Evolutionary conservation across 768 basidiomycete species (phyloP).

Genomic region (Tephrocybe sp.): DNA sequence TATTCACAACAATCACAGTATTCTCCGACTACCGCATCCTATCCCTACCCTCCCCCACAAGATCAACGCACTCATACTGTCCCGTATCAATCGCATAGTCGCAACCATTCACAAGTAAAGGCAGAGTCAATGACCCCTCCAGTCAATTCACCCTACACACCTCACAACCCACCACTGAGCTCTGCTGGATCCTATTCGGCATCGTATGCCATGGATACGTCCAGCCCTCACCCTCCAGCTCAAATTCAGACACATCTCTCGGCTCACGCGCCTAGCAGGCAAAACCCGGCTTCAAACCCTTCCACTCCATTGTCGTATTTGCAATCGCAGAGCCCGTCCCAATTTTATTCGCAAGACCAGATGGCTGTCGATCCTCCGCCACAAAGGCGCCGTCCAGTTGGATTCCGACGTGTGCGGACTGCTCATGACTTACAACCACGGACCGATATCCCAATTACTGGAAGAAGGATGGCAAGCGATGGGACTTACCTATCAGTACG

Average conservation of each 20-base stretch:
- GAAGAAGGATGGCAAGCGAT: conserved; percentile 73
- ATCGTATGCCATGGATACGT: conserved; percentile 61
- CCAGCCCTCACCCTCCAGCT: conserved; percentile 56
- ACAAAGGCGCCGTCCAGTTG: conserved; percentile 67
- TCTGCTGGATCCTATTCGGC: conserved; percentile 36
- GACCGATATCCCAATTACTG: conserved; percentile 56
- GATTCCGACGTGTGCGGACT: conserved; percentile 77
- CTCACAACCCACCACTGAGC: conserved; percentile 42
- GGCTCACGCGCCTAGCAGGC: conserved; percentile 46
- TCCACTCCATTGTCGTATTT: conserved; percentile 70
- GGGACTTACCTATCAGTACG: conserved; percentile 82
- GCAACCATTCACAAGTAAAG: conserved; percentile 57
- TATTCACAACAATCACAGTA: conserved; percentile 71
- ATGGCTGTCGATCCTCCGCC: conserved; percentile 69
- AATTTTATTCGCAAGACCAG: conserved; percentile 63
- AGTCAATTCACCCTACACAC: conserved; percentile 51
- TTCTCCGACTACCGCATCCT: conserved; percentile 56
- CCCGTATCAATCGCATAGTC: conserved; percentile 54
- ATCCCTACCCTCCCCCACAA: conserved; percentile 43
- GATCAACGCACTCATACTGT: conserved; percentile 39
- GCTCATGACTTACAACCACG: conserved; percentile 76
- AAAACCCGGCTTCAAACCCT: conserved; percentile 64
- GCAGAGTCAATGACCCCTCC: conserved; percentile 48
- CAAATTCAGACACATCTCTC: conserved; percentile 52
- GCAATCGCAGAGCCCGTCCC: conserved; percentile 50